Base-by-base conservation (phyloP, 2,329 filamentous ascomycete genomes). In the Coccinonectria pachysandricola region DNA sequence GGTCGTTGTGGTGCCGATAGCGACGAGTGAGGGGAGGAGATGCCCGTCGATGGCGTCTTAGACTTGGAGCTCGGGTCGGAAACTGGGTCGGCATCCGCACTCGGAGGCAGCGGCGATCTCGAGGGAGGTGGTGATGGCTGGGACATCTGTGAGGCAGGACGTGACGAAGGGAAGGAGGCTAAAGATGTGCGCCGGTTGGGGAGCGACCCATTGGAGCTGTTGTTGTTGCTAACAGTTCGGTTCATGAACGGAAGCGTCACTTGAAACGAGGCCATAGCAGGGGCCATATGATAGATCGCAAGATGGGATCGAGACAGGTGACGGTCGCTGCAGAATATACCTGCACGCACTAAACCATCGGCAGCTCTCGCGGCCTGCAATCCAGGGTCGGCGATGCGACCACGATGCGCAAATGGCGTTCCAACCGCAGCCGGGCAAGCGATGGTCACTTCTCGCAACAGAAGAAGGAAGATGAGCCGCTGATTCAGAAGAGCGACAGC, bases 21-120 rank as follows among this genome's bases (percentile, higher is more conserved):
- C 20, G 72, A 68, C 42, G 77, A 66, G 56, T 80, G 61, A 46
- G 79, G 62, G 34, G 69, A 69, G 15, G 72, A 75, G 16, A 71
- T 70, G 16, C 63, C 68, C 38, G 67, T 62, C 8, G 72, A 76
- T 6, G 68, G 60, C 5, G 71, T 68, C 49, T 74, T 75, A 29
- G 65, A 71, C 45, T 68, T 71, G 33, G 64, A 65, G 52, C 68
- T 75, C 24, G 64, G 68, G 47, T 76, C 62, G 10, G 72, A 77
- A 6, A 57, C 64, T 31, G 65, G 66, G 50, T 75, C 65, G 21
- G 61, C 56, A 23, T 72, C 69, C 34, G 33, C 27, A 17, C 60
- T 56, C 27, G 57, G 59, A 27, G 60, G 64, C 26, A 71, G 64
- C 27, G 71, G 70, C 22, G 71, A 74, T 47, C 61, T 64, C 24